Base-by-base conservation (phyloP, 2,329 filamentous ascomycete genomes). In the Aspergillus sp. region DNA sequence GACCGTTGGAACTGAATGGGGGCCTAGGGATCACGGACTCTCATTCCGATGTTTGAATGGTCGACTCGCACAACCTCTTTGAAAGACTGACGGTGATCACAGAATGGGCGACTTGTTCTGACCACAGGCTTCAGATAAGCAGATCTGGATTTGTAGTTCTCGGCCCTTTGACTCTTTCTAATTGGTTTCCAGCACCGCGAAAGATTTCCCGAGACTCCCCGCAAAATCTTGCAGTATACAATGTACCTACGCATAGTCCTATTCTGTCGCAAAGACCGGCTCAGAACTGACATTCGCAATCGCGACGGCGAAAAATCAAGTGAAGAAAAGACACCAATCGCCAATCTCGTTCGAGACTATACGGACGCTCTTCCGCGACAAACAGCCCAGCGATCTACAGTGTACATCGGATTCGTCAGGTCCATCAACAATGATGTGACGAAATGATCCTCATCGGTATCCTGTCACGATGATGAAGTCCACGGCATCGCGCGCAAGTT, bases 11-110 rank as follows among this genome's bases (percentile, higher is more conserved):
- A 55, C 25, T 55, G 15, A 23, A 34, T 48, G 43, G 5, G 53
- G 43, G 25, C 41, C 28, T 55, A 43, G 30, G 43, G 9, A 54
- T 59, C 62, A 62, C 62, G 62, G 47, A 59, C 55, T n/a, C 48
- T 22, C 28, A 45, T n/a, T 15, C 41, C 48, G 41, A 25, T 41
- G 23, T 31, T 28, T 52, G 48, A 62, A 54, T 64, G 62, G 62
- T 54, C 52, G 38, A 54, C 57, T 57, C 38, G 34, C 34, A 17
- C 34, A 15, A 15, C 5, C 9, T 41, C 11, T 41, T 11, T 38
- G 6, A 15, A 15, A 17, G 34, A 11, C 15, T 11, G 34, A 41
- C 15, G 34, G 15, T 41, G 9, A 41, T 41, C 5, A 41, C 8
- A 41, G 15, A 41, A 41, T 5, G 34, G 11, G 11, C 11, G 34